Base-by-base conservation (phyloP, 495 filamentous ascomycete species). In the Margaritispora aquatica region DNA sequence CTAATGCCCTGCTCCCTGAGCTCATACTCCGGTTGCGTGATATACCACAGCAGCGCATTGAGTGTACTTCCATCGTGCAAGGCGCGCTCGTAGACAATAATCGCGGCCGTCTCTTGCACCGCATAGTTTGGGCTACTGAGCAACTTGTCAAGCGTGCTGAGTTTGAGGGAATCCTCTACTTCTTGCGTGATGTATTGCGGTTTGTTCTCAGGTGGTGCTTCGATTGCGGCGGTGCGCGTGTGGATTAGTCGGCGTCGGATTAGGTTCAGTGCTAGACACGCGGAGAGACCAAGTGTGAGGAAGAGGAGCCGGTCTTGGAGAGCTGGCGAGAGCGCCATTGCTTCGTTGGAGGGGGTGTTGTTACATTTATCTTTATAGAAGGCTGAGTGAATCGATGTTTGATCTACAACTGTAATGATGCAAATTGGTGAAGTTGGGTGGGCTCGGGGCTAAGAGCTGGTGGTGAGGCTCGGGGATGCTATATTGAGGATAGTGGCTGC, bases 121-220 rank as follows among this genome's bases (percentile, higher is more conserved):
- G 74, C 66, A 49, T 73, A 76, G 64, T 80, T 83, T 52, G 80
- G 78, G 59, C 80, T 79, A 0, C 70, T 68, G 7, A 81, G 63
- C 20, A 83, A 71, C n/a, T 72, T 80, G 26, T 80, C 73, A 7
- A 83, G 65, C 0, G 80, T 83, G 34, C 63, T 62, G 0, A 71
- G 55, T 46, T 75, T 73, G 13, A 83, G 69, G 1, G 79, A 77
- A 51, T 83, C 80, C 59, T 83, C 80, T n/a, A 79, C 80, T n/a
- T 77, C 75, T 61, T 83, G 80, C 10, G 78, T 83, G 58, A 83
- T 83, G 64, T 81, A 82, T 59, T 80, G 78, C 11, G 80, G 75
- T 65, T 81, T 83, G 41, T 75, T 79, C 55, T 73, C 76, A 15
- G 69, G 62, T 1, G 73, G 74, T 24, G 74, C 74, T 62, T 80